phyloP scores from a whole-genome alignment of 495 filamentous ascomycete species.

The Rhizodiscina lignyota region DNA sequence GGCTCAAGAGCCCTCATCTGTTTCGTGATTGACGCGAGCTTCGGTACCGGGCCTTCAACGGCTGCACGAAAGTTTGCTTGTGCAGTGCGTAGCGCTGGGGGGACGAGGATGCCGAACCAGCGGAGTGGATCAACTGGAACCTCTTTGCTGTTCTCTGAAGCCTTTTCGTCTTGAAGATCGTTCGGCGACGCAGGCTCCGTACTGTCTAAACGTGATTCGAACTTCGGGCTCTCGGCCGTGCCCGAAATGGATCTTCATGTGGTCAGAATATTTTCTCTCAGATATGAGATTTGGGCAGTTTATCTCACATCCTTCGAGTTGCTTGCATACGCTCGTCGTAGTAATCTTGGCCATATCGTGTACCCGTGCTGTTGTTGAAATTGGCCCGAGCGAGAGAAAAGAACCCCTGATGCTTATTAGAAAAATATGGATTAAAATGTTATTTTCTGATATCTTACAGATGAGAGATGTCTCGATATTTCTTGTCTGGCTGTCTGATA shows the following conservation, averaged over 20 bases:
- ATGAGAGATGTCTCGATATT: conserved; percentile 37
- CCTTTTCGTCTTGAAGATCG: not conserved
- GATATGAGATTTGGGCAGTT: not conserved
- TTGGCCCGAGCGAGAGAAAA: conserved; percentile 29
- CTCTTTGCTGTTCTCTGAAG: not conserved
- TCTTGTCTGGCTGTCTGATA: conserved; percentile 45
- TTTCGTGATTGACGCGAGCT: conserved; percentile 11
- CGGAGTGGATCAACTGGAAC: conserved; percentile 19
- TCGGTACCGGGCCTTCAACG: conserved; percentile 14
- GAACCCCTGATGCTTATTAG: conserved; percentile 16
- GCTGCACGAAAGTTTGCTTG: conserved; percentile 20
- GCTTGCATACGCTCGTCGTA: conserved; percentile 30
- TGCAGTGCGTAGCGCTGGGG: conserved; percentile 20
- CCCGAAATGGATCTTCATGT: not conserved
- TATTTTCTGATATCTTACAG: conserved; percentile 21
- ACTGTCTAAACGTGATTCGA: not conserved
- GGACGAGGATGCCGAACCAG: conserved; percentile 31
- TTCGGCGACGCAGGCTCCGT: not conserved
- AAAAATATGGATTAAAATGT: conserved; percentile 1
- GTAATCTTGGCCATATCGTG: conserved; percentile 25
- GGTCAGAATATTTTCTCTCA: not conserved
- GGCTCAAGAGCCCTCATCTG: conserved; percentile 18
- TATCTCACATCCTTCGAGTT: conserved; percentile 12
- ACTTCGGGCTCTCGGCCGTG: not conserved
- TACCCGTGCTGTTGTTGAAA: conserved; percentile 16